Percentiles rank a stretch among this genome's conserved stretches.
These are phyloP conservation scores for Glaciozyma antarctica DNA, from an alignment of 768 basidiomycete species.

Conservation along the genomic window DNA sequence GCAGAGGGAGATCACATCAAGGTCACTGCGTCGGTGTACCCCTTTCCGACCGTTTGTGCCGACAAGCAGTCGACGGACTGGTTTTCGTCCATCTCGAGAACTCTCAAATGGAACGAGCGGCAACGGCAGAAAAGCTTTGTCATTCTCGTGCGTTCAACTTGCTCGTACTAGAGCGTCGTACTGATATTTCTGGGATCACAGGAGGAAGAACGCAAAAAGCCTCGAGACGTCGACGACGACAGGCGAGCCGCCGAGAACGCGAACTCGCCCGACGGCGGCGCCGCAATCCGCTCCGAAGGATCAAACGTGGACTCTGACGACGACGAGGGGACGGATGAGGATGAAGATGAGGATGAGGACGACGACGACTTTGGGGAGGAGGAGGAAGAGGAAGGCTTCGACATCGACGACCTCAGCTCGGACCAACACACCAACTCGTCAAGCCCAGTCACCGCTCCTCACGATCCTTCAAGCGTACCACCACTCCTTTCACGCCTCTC, in stretches of 20 bases:
- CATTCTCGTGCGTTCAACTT: slow-evolving; percentile 53
- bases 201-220: slow-evolving; percentile 27
- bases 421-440: slow-evolving; percentile 39
- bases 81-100: slow-evolving; percentile 95
- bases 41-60: slow-evolving; percentile 96
- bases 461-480: slow-evolving; percentile 4
- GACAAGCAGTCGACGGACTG: slow-evolving; percentile 97
- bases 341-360: slow-evolving; percentile 27
- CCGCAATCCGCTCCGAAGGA: too few relatives aligned
- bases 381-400: slow-evolving; percentile 54
- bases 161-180: background rate
- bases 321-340: slow-evolving; percentile 9
- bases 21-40: slow-evolving; percentile 90
- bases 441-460: slow-evolving; percentile 6
- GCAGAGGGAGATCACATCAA: slow-evolving; percentile 99
- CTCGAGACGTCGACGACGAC: slow-evolving; percentile 16
- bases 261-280: background rate
- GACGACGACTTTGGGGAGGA: slow-evolving; percentile 43
- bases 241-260: slow-evolving; percentile 1
- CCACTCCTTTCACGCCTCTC: background rate
- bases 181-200: background rate
- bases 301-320: background rate
- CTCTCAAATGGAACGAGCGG: slow-evolving; percentile 97
- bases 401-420: slow-evolving; percentile 81
- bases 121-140: slow-evolving; percentile 98